Evolutionary conservation across 176 grass and related monocot species (phyloP), one percentile per base, ranked within the genome.

Genomic region (Areca catechu): DNA sequence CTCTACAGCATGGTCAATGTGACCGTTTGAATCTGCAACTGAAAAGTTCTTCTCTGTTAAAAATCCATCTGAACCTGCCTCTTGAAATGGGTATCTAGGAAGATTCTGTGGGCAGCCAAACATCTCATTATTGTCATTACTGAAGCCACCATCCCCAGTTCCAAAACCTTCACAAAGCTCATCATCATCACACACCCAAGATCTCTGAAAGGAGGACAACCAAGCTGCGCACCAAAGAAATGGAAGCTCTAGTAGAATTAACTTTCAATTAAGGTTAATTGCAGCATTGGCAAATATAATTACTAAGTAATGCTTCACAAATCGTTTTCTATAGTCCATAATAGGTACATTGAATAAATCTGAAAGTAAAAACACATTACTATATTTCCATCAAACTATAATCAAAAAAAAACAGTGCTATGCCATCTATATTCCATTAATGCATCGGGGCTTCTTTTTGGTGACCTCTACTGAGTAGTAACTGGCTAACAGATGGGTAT

Each of bases 221-320:
- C 9, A 43, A 43, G 7, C 34, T 43, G 34, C 34, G 2, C 9
- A 37, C 30, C 10, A 62, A 15, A 22, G 20, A 7, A 22, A 10
- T 5, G 49, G 21, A 5, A 66, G 72, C 18, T 76, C 74, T 20
- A 68, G 5, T 16, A 29, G 9, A 43, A 43, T 43, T 43, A 43
- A 43, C 34, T 12, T 34, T 43, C 34, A 43, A 43, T 43, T 43
- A 43, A 43, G 9, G 14, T 43, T 43, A 14, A 43, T 10, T 1
- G 34, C 10, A 37, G 9, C 34, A 37, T 37, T 37, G 4, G 30
- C 29, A 37, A 28, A 37, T 37, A 37, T 10, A 1, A 10, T 37
- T 37, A 10, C 34, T 12, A 43, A 12, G 34, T 1, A 12, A 14
- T 14, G 10, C 34, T 43, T 43, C 34, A 43, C 9, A 3, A 43